These are phyloP conservation scores for Mucor plumbeus DNA, from an alignment of 371 early-diverging fungal species.

Conservation along the genomic window DNA sequence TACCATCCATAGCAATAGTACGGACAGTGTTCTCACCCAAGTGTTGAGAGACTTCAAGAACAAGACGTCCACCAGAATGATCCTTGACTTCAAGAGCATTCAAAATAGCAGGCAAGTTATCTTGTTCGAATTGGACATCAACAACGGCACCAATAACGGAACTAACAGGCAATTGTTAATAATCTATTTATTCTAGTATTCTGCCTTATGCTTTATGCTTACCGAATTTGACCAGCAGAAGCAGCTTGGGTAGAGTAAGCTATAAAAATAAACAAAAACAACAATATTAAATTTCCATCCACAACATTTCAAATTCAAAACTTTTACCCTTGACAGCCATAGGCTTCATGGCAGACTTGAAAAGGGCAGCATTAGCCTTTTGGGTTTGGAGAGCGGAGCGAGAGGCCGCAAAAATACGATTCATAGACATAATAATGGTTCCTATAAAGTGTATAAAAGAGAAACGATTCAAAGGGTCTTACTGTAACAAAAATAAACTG, in stretches of 20 bases:
- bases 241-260: constrained; percentile 38
- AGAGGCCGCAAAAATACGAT: constrained; percentile 13
- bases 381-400: constrained; percentile 32
- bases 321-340: constrained; percentile 31
- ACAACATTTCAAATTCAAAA: neutral
- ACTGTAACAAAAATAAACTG: constrained; percentile 8
- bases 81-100: constrained; percentile 96
- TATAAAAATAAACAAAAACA: neutral
- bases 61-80: constrained; percentile 83
- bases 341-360: constrained; percentile 33
- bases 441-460: constrained; percentile 5
- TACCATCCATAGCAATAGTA: constrained; percentile 99
- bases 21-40: constrained; percentile 98
- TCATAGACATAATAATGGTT: constrained; percentile 7
- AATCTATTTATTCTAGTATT: neutral
- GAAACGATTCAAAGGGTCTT: constrained; percentile 7
- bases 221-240: constrained; percentile 48
- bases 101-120: constrained; percentile 92
- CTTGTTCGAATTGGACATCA: constrained; percentile 96
- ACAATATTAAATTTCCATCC: neutral
- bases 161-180: constrained; percentile 13
- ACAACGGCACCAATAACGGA: constrained; percentile 97
- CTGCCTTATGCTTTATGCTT: constrained; percentile 1
- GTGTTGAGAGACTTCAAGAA: constrained; percentile 97
- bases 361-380: constrained; percentile 32